Base-by-base conservation (phyloP, 345 rosid genomes). In the Eucalyptus pauciflora region DNA sequence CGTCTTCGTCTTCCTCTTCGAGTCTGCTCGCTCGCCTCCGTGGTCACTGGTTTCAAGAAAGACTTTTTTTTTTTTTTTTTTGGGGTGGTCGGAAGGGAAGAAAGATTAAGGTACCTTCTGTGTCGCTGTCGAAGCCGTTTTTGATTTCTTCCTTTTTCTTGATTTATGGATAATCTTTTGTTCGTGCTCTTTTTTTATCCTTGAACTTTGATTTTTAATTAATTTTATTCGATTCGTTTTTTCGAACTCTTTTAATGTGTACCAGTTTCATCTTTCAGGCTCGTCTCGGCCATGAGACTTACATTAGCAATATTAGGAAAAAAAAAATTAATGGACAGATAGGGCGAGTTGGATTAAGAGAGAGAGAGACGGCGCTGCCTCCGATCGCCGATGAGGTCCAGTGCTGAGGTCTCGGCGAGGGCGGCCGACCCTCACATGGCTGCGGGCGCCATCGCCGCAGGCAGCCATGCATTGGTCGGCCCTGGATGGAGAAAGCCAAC, bases 381-480 rank as follows among this genome's bases (percentile, higher is more conserved):
- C 43, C 43, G 5, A 33, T 69, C 4, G 13, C 80, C 18, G 0
- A 64, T 7, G 76, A 64, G 76, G 37, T 31, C 76, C 37, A 1
- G 37, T 7, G 37, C 76, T 16, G 37, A n/a, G 76, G 71, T 15
- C 37, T 13, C 33, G 37, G 71, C 37, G 0, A 62, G 2, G 37
- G 33, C 10, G 18, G 37, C 71, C 3, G 17, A 13, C 71, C 71
- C n/a, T n/a, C 15, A 0, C 71, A n/a, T n/a, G 76, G 76, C 37
- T 14, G 76, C 37, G 1, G 18, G 18, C 10, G 0, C 18, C 71
- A 29, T 62, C 33, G 18, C 17, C 18, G 0, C 16, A 1, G 13
- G 18, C 71, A 64, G 37, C 37, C 71, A 4, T 29, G 71, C 37
- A 7, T 64, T 7, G 37, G 71, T 18, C 0, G 17, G 37, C 33